Conservation (phyloP, 2,329 filamentous ascomycete species). For the Chalaropsis thielavioides region DNA sequence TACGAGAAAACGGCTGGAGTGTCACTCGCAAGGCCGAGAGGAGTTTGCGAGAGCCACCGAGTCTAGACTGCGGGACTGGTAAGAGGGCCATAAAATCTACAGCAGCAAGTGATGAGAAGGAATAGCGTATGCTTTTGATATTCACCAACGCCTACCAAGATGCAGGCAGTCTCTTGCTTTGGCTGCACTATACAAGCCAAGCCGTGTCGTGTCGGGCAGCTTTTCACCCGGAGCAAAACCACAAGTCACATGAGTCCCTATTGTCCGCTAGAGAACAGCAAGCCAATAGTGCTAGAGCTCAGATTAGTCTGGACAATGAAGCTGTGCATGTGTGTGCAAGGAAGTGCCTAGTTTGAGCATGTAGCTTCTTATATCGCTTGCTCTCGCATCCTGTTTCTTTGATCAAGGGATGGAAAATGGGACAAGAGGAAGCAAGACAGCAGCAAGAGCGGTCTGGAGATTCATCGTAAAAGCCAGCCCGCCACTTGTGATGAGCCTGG, state of each 20-base stretch:
- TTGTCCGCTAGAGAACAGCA: neutral
- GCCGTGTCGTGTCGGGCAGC: neutral
- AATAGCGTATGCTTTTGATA: too few relatives aligned
- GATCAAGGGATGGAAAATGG: neutral
- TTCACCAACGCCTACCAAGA: too few relatives aligned
- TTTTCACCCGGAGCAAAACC: neutral
- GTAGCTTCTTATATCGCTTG: neutral
- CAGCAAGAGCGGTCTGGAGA: constrained; percentile 1
- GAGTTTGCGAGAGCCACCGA: neutral
- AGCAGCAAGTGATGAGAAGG: neutral
- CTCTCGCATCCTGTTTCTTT: neutral
- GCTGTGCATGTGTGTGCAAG: neutral
- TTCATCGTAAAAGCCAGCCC: neutral
- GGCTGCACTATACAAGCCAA: neutral
- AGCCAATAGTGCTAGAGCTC: neutral
- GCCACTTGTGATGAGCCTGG: neutral
- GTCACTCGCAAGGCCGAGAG: neutral
- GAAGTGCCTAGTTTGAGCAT: neutral
- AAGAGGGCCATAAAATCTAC: neutral
- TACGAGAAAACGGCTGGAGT: neutral
- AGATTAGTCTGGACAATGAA: neutral
- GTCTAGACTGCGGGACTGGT: neutral
- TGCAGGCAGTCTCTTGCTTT: neutral
- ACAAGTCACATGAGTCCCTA: neutral
- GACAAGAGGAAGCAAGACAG: neutral